Conservation (phyloP, 1,284 basidiomycete species). For the Fomitopsis betulina region DNA sequence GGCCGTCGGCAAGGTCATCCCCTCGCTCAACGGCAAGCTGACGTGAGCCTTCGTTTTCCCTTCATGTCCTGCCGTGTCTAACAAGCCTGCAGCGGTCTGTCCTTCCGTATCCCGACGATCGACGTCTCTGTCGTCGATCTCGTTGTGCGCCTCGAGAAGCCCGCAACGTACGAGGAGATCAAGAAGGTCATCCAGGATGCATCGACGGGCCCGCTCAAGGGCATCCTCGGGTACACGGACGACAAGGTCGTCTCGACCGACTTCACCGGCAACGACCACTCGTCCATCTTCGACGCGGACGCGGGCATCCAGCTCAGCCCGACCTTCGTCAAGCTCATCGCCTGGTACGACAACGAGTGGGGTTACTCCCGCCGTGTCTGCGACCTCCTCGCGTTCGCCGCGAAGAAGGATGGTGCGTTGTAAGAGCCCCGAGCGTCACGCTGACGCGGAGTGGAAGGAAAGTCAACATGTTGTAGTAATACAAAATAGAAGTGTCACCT, state of each 20-base stretch:
- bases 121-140: slow-evolving; percentile 99
- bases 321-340: slow-evolving; percentile 94
- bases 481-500: neutral
- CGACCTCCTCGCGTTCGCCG: slow-evolving; percentile 85
- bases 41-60: slow-evolving; percentile 44
- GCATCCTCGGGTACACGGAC: slow-evolving; percentile 94
- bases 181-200: slow-evolving; percentile 86
- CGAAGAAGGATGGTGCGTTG: slow-evolving; percentile 59
- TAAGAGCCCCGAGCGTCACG: slow-evolving; percentile 13
- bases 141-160: slow-evolving; percentile 90
- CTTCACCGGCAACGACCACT: slow-evolving; percentile 78
- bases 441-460: neutral
- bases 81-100: slow-evolving; percentile 64
- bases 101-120: slow-evolving; percentile 97
- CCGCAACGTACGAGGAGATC: slow-evolving; percentile 86
- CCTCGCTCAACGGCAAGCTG: slow-evolving; percentile 94
- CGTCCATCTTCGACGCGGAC: slow-evolving; percentile 88
- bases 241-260: slow-evolving; percentile 94
- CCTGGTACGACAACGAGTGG: slow-evolving; percentile 98
- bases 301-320: slow-evolving; percentile 93
- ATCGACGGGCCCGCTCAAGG: slow-evolving; percentile 68
- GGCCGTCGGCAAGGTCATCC: slow-evolving; percentile 99
- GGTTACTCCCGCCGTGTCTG: slow-evolving; percentile 95
- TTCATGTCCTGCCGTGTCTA: neutral
- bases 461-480: neutral